Evolutionary conservation across 2,329 filamentous ascomycete genomes (phyloP).

Genomic region (Fusarium fujikuroi): DNA sequence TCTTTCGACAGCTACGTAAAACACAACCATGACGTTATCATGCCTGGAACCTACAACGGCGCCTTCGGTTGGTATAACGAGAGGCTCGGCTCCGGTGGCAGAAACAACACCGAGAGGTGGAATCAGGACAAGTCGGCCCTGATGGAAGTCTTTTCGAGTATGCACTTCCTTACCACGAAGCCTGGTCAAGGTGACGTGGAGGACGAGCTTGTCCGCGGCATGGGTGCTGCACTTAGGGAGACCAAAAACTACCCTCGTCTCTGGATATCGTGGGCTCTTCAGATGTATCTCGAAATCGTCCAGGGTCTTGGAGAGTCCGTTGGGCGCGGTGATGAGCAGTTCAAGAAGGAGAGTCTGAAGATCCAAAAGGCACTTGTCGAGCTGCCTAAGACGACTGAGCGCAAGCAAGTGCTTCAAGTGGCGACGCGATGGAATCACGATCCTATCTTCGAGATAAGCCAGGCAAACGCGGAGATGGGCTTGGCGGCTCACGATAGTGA

Average conservation of each 20-base stretch:
- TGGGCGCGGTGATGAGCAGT: neutral
- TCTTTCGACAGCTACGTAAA: constrained; percentile 1
- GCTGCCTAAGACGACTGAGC: neutral
- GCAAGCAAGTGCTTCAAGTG: constrained; percentile 2
- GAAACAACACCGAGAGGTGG: constrained; percentile 11
- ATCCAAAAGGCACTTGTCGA: constrained; percentile 29
- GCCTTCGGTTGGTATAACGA: constrained; percentile 36
- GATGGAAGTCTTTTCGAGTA: constrained; percentile 18
- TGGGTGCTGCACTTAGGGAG: neutral
- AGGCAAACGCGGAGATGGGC: neutral
- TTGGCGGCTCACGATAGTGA: too few relatives aligned
- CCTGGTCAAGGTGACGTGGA: constrained; percentile 6
- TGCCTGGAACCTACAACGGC: constrained; percentile 29
- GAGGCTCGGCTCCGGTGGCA: neutral
- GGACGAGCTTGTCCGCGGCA: constrained; percentile 37
- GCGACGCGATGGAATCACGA: constrained; percentile 26
- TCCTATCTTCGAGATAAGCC: constrained; percentile 9
- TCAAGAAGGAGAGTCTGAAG: constrained; percentile 23
- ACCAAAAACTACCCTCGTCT: neutral
- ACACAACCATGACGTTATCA: rapidly evolving
- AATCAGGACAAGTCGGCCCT: constrained; percentile 25
- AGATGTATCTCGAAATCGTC: constrained; percentile 36
- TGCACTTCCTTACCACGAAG: constrained; percentile 14
- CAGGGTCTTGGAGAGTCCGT: constrained; percentile 13
- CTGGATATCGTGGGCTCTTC: constrained; percentile 29